phyloP scores from a whole-genome alignment of 305 asterid species.

The Caryopteris hybrid region DNA sequence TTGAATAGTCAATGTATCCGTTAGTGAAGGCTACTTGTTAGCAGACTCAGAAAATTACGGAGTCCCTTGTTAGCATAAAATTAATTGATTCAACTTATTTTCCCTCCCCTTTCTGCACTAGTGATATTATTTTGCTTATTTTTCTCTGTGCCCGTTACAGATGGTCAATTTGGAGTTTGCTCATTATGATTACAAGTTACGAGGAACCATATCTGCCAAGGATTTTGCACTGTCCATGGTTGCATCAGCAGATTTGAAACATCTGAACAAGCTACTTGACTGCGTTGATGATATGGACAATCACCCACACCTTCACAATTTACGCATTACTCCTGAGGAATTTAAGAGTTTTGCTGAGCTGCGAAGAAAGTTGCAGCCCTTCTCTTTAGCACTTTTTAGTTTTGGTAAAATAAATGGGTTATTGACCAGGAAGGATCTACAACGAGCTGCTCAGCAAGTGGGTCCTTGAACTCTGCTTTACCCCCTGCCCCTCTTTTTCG shows the following conservation, averaged over 20 bases:
- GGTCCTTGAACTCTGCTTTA: constrained; percentile 11
- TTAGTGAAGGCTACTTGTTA: not conserved
- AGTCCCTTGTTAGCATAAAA: not conserved
- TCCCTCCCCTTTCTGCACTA: not conserved
- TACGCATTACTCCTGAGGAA: constrained; percentile 67
- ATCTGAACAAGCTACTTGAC: constrained; percentile 58
- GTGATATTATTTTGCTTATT: not conserved
- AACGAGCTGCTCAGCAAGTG: constrained; percentile 87
- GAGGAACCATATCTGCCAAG: constrained; percentile 82
- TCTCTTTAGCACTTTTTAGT: constrained; percentile 78
- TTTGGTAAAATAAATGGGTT: constrained; percentile 74
- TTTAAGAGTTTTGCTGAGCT: constrained; percentile 73
- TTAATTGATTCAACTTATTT: not conserved
- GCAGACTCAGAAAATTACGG: not conserved
- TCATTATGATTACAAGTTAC: constrained; percentile 74
- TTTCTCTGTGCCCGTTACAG: constrained; percentile 31
- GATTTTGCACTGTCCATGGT: constrained; percentile 95
- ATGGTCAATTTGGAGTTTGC: constrained; percentile 74
- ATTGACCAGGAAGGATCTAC: constrained; percentile 67
- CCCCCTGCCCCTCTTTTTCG: not conserved
- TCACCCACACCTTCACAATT: constrained; percentile 39
- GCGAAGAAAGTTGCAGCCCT: constrained; percentile 66
- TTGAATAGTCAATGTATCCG: not conserved
- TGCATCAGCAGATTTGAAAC: constrained; percentile 85
- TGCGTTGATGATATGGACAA: constrained; percentile 64